These are phyloP conservation scores for Trametes sanguinea DNA, from an alignment of 768 basidiomycete species.

Conservation along the genomic window DNA sequence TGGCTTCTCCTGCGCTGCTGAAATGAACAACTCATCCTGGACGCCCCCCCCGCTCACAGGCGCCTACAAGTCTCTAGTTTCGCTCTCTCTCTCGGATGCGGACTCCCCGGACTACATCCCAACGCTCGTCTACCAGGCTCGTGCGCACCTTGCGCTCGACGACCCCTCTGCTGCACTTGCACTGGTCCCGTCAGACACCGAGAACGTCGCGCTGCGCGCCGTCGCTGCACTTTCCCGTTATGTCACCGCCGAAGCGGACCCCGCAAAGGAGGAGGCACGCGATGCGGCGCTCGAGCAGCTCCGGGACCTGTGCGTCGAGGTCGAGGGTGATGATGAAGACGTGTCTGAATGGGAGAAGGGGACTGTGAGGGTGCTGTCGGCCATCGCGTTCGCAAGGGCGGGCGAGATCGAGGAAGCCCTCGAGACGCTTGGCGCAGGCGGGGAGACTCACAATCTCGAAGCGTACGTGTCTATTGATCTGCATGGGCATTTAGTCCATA, in stretches of 20 bases:
- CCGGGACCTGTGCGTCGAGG: conserved; percentile 83
- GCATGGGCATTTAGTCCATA: not conserved
- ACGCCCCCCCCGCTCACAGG: conserved; percentile 39
- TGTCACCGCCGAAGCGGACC: conserved; percentile 41
- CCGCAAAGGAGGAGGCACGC: conserved; percentile 40
- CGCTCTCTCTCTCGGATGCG: conserved; percentile 56
- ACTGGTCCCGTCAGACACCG: conserved; percentile 56
- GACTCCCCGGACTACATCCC: conserved; percentile 65
- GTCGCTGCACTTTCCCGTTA: conserved; percentile 74
- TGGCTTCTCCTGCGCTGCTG: not conserved
- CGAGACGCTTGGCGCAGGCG: conserved; percentile 73
- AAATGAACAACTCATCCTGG: not conserved
- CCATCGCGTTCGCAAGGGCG: conserved; percentile 82
- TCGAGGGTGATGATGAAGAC: conserved; percentile 77
- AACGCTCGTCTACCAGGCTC: conserved; percentile 74
- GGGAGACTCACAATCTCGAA: conserved; percentile 78
- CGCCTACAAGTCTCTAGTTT: conserved; percentile 65
- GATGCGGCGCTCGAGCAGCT: conserved; percentile 76
- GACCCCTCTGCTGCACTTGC: conserved; percentile 57
- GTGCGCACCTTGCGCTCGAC: conserved; percentile 72
- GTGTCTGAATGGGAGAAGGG: conserved; percentile 69
- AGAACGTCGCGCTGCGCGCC: conserved; percentile 71
- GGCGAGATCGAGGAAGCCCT: conserved; percentile 91
- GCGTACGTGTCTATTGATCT: conserved; percentile 56
- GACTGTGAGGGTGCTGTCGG: conserved; percentile 76